These are phyloP conservation scores for Ophiostoma sp. DNA, from an alignment of 2,329 filamentous ascomycete genomes.

Conservation along the genomic window DNA sequence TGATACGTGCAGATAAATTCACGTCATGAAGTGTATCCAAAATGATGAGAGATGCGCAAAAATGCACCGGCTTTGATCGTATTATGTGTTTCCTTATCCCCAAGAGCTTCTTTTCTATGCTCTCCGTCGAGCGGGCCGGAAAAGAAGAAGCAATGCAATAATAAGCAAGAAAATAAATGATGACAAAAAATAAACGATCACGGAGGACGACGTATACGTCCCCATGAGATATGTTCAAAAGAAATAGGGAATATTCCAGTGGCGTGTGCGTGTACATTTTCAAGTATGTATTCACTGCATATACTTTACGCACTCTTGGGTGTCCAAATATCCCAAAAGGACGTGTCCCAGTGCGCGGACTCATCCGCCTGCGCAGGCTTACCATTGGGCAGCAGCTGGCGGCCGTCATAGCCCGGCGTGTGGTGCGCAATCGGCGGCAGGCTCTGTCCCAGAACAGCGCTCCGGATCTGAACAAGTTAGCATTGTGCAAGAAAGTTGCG, in stretches of 20 bases:
- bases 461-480: conserved; percentile 18
- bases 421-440: not conserved
- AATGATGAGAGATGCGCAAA: not conserved
- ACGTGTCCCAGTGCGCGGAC: conserved; percentile 13
- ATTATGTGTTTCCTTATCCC: not conserved
- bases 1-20: not conserved
- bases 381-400: conserved; percentile 12
- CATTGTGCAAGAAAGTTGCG: not conserved
- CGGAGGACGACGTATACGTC: not conserved
- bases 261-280: not conserved
- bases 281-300: not conserved
- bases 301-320: not conserved
- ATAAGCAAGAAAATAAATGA: not conserved
- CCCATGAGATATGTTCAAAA: not conserved
- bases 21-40: not conserved
- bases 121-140: not conserved
- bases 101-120: conserved; percentile 6
- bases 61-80: conserved; percentile 7
- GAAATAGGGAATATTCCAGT: not conserved
- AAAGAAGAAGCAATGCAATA: not conserved
- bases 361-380: conserved; percentile 9
- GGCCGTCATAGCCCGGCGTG: conserved; percentile 21
- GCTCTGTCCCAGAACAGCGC: conserved; percentile 4
- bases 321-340: conserved; percentile 24
- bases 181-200: not conserved